A percentile compares a stretch with the other conserved stretches of the same genome.
phyloP scores from a whole-genome alignment of 805 yeast genomes.

The Candida berthetii region DNA sequence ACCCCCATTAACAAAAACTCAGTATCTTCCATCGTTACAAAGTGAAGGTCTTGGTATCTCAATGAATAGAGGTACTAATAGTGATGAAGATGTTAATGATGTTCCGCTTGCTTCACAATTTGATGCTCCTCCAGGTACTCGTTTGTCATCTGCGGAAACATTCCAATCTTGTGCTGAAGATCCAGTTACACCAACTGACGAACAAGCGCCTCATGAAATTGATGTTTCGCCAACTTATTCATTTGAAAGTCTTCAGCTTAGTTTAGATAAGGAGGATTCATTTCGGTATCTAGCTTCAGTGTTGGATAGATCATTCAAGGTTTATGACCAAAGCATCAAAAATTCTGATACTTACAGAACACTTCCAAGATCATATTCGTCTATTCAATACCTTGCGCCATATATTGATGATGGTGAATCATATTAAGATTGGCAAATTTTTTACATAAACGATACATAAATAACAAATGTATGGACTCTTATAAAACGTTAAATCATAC shows the following conservation, averaged over 20 bases:
- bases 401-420: constrained; percentile 13
- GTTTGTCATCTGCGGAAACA: neutral
- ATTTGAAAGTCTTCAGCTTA: neutral
- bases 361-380: constrained; percentile 24
- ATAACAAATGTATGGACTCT: neutral
- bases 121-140: neutral
- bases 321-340: constrained; percentile 3
- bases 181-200: neutral
- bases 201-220: neutral
- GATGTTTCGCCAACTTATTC: neutral
- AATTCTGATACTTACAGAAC: constrained; percentile 11
- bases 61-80: neutral
- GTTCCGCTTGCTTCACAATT: neutral
- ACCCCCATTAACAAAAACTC: too few relatives aligned
- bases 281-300: constrained; percentile 36
- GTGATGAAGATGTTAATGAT: neutral
- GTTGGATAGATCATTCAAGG: constrained; percentile 18
- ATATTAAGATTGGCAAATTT: neutral
- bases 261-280: constrained; percentile 28
- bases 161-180: neutral
- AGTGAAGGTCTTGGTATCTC: neutral
- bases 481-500: too few relatives aligned
- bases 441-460: too few relatives aligned
- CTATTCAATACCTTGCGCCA: constrained; percentile 28
- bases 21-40: too few relatives aligned